A percentile compares a stretch with the other conserved stretches of the same genome.
Evolutionary conservation across 2,329 filamentous ascomycete species (phyloP).

Genomic region (Alternaria burnsii): DNA sequence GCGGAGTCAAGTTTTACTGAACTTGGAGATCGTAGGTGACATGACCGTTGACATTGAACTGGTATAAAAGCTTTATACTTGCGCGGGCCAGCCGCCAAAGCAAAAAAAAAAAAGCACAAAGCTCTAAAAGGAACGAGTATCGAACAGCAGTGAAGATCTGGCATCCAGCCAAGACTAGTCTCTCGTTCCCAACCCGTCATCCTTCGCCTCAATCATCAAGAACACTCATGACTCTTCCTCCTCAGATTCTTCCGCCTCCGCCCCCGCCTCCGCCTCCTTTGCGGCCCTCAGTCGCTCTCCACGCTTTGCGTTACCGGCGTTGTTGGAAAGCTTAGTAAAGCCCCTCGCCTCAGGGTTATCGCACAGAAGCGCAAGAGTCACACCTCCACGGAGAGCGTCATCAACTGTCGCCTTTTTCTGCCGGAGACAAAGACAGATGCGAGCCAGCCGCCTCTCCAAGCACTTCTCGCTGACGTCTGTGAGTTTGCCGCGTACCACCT

Average conservation of each 20-base stretch:
- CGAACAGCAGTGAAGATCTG: neutral
- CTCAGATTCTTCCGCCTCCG: neutral
- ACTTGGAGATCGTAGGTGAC: neutral
- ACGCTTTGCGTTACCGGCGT: slow-evolving; percentile 34
- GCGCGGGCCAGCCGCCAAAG: slow-evolving; percentile 2
- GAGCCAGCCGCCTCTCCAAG: slow-evolving; percentile 30
- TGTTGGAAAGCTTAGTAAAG: slow-evolving; percentile 35
- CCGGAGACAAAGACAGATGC: slow-evolving; percentile 31
- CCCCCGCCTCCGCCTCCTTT: slow-evolving; percentile 3
- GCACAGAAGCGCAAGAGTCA: slow-evolving; percentile 32
- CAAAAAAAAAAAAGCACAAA: neutral
- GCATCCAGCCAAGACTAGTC: neutral
- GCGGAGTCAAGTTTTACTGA: slow-evolving; percentile 46
- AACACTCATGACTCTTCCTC: neutral
- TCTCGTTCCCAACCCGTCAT: neutral
- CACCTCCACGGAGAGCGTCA: slow-evolving; percentile 37
- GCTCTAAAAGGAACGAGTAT: neutral
- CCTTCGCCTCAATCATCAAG: neutral
- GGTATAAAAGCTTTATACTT: neutral
- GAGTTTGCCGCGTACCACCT: slow-evolving; percentile 34
- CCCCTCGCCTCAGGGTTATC: slow-evolving; percentile 36
- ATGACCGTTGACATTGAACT: neutral
- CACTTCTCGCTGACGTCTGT: slow-evolving; percentile 25
- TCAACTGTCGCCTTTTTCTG: slow-evolving; percentile 37
- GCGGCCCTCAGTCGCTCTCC: slow-evolving; percentile 18